Base-by-base conservation (phyloP, 768 basidiomycete genomes). In the Termitomyces eurrhizus region DNA sequence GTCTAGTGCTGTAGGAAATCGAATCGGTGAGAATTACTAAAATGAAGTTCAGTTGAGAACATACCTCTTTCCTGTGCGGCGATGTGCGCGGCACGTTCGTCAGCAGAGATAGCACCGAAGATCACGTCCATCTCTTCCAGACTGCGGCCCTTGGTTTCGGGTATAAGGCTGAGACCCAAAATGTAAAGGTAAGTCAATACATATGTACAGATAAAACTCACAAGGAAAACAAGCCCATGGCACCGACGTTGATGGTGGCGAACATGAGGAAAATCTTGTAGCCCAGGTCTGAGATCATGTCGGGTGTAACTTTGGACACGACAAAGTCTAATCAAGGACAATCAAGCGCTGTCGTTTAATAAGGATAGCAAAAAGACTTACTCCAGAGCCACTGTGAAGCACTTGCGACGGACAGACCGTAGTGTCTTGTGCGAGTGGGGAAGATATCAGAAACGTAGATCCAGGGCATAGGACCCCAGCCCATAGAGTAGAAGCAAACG, bases 401-500 rank as follows among this genome's bases (percentile, higher is more conserved):
- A 59, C 88, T 87, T 0, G 88, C 93, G 5, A 85, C 73, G 0
- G 90, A 82, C 24, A 94, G 75, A 41, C 93, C 93, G 66, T 88
- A 92, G 66, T 92, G 88, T 59, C 92, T 78, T 16, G 92, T 92
- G 46, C 91, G 77, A 14, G 90, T 94, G 7, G 89, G 88, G 82
- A 94, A 94, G 65, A 95, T 92, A 70, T 95, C 93, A 6, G 90
- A 78, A 46, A 87, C 88, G 65, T 88, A 89, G 24, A 90, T 83
- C 78, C 80, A 75, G 41, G 74, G 75, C 29, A 81, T 67, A 13
- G 79, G 80, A 29, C 91, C 92, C 87, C 90, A 92, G 42, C 90
- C 90, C 84, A 93, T 88, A 4, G 87, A 90, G 72, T 93, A 94
- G 73, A 93, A 93, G 70, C 87, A 88, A 46, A 93, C 90, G 66